phyloP scores from a whole-genome alignment of 306 rosid genomes.

The Biancaea sappan region DNA sequence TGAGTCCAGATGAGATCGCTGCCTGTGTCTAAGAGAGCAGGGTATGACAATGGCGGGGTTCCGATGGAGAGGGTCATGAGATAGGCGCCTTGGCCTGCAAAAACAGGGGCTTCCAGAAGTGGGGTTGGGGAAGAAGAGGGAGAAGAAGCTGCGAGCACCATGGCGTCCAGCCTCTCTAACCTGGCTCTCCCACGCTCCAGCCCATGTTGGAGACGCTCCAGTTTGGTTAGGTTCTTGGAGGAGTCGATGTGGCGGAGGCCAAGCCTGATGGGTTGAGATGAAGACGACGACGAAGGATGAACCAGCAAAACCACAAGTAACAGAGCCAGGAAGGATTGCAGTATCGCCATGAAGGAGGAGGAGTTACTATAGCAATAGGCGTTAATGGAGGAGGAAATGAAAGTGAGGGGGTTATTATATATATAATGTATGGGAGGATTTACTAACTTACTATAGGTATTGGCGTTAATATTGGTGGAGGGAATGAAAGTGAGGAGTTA shows the following conservation, averaged over 20 bases:
- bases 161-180: conserved; percentile 56
- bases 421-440: too few species aligned
- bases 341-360: conserved; percentile 45
- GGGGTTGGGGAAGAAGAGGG: too few species aligned
- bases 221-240: conserved; percentile 64
- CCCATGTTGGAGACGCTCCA: conserved; percentile 67
- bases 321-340: conserved; percentile 14
- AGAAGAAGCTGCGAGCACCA: conserved; percentile 41
- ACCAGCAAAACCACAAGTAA: conserved; percentile 22
- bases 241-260: conserved; percentile 67
- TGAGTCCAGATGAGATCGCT: conserved; percentile 95
- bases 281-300: conserved; percentile 40
- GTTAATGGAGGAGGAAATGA: neutral
- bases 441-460: too few species aligned
- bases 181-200: conserved; percentile 56
- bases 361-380: too few species aligned
- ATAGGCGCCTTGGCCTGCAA: conserved; percentile 75
- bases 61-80: conserved; percentile 71
- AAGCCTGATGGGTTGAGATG: conserved; percentile 39
- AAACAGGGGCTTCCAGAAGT: conserved; percentile 47
- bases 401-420: neutral
- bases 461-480: too few species aligned
- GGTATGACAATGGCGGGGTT: conserved; percentile 59
- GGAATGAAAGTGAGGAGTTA: too few species aligned
- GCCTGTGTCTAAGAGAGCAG: conserved; percentile 85